A percentile compares a stretch with the other conserved stretches of the same genome.
Conservation (phyloP, 768 basidiomycete species). For the Brasilioporus rufonigricans region DNA sequence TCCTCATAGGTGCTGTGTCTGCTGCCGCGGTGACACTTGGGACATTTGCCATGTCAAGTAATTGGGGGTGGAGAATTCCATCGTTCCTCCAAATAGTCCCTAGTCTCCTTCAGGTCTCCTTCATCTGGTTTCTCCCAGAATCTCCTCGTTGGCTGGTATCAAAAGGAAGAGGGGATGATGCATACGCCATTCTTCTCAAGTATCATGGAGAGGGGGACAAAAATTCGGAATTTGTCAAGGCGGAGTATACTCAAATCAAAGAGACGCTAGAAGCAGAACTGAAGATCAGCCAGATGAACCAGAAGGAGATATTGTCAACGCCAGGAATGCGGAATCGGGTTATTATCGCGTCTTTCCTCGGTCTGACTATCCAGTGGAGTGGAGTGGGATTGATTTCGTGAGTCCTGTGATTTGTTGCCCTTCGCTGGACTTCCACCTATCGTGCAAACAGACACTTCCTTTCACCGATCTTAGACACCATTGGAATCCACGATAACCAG, state of each 20-base stretch:
- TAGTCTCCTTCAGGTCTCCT: conserved; percentile 48
- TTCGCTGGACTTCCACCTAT: not conserved
- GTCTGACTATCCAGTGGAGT: conserved; percentile 8
- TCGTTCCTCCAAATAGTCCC: conserved; percentile 56
- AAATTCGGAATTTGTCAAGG: conserved; percentile 46
- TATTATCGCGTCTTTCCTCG: conserved; percentile 2
- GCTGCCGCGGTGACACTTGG: conserved; percentile 58
- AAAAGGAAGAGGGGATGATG: conserved; percentile 51
- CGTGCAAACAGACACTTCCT: conserved; percentile 9
- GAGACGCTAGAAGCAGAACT: not conserved
- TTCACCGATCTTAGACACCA: conserved; percentile 7
- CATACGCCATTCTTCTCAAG: conserved; percentile 45
- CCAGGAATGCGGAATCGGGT: conserved; percentile 13
- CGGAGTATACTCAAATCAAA: conserved; percentile 42
- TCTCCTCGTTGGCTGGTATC: conserved; percentile 66
- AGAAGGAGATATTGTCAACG: not conserved
- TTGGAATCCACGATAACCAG: conserved; percentile 10
- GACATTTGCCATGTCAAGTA: conserved; percentile 55
- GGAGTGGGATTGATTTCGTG: conserved; percentile 12
- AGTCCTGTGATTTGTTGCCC: not conserved
- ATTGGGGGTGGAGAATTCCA: conserved; percentile 73
- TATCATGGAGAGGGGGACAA: conserved; percentile 61
- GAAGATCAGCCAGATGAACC: conserved; percentile 11
- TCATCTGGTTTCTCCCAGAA: too few species aligned
- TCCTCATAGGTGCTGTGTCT: conserved; percentile 10